Conservation (phyloP, 768 basidiomycete species). For the Boletellus sp. region DNA sequence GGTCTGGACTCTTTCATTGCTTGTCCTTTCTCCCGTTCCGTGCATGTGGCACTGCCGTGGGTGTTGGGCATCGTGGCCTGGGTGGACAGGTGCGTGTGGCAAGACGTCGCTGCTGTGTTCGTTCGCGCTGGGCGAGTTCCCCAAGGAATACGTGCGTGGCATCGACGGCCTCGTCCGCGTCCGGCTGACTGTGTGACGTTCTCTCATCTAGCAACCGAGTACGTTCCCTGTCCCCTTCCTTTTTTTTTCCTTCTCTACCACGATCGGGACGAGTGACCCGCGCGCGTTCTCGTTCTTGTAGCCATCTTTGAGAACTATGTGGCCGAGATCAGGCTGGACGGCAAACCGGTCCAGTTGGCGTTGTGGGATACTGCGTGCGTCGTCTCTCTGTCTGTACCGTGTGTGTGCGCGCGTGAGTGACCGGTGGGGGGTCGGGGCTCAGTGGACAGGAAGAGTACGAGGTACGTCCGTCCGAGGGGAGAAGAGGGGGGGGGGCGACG, state of each 20-base stretch:
- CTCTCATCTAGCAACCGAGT: slow-evolving; percentile 53
- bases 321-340: slow-evolving; percentile 95
- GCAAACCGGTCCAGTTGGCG: slow-evolving; percentile 95
- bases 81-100: slow-evolving; percentile 79
- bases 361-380: slow-evolving; percentile 99
- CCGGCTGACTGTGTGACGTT: not conserved
- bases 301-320: slow-evolving; percentile 99
- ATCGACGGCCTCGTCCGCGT: not conserved
- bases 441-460: slow-evolving; percentile 99
- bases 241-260: no score
- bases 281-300: slow-evolving; percentile 34
- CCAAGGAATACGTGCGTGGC: slow-evolving; percentile 79
- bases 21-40: not conserved
- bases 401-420: not conserved
- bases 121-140: slow-evolving; percentile 92
- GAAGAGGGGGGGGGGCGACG: not conserved
- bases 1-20: not conserved
- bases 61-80: not conserved
- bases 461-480: slow-evolving; percentile 37
- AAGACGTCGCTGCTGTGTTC: slow-evolving; percentile 91
- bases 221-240: slow-evolving; percentile 14
- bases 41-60: no score
- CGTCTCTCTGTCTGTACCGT: not conserved
- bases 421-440: no score
- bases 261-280: not conserved